Base-by-base conservation (phyloP, 805 yeast genomes). In the Lipomyces anomalus region DNA sequence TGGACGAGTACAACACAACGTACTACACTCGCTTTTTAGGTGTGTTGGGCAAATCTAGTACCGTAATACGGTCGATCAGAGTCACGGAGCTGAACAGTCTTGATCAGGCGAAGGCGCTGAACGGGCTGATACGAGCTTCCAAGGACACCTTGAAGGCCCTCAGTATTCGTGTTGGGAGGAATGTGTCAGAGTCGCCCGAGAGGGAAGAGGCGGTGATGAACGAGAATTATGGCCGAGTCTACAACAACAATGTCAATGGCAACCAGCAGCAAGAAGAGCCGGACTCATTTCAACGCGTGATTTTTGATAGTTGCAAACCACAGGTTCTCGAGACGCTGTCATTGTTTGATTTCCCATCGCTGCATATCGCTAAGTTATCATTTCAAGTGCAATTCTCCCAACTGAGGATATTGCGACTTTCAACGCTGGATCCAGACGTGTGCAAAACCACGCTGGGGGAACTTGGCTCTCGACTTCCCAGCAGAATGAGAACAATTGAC, bases 101-200 rank as follows among this genome's bases (percentile, higher is more conserved):
- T 16, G 48, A 49, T 24, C 49, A 49, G 24, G 44, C 53, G 6
- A 21, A 50, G 17, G 38, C 38, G 16, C 38, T 49, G 13, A 40
- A 26, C 13, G 43, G 44, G 7, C 42, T 49, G 6, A 28, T 49
- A 17, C 26, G 33, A 5, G 43, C 21, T 3, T 46, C 33, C 13
- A 46, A 22, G 20, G 20, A 28, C 24, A 36, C 45, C 16, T 40
- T 49, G 22, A 16, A 4, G 16, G 22, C 28, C 37, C 24, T 47
- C 17, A 47, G 52, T 33, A 32, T 47, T 9, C 38, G 52, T 1
- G 52, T 47, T 34, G 52, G n/a, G n/a, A n/a, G n/a, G n/a, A n/a
- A n/a, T n/a, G n/a, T n/a, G n/a, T n/a, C 52, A 17, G 52, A 47
- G 24, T 38, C 38, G 16, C 37, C 28, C 5, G 52, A 40, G 13